A percentile compares a stretch with the other conserved stretches of the same genome.
Conservation (phyloP, 768 basidiomycete species). For the Grammothele lineata region DNA sequence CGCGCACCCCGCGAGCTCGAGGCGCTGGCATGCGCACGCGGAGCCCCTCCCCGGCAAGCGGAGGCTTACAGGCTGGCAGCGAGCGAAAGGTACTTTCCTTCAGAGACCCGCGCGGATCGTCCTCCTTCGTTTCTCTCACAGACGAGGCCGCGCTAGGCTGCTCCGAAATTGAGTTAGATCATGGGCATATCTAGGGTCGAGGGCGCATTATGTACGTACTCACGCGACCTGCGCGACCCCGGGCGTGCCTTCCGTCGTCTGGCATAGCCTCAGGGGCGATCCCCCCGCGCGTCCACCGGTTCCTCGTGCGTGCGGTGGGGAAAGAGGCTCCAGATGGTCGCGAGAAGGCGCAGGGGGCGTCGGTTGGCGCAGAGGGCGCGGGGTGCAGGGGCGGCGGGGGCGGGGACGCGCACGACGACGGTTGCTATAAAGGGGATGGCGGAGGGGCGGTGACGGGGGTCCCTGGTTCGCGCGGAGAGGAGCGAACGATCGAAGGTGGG, state of each 20-base stretch:
- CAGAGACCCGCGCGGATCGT: neutral
- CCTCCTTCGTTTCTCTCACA: neutral
- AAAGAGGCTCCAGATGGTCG: neutral
- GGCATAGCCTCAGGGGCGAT: too few species aligned
- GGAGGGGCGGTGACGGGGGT: constrained; percentile 18
- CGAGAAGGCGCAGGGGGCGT: constrained; percentile 1
- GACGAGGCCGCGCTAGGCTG: neutral
- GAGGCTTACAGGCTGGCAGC: too few species aligned
- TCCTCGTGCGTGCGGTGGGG: neutral
- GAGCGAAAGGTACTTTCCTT: too few species aligned
- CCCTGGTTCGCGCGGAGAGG: constrained; percentile 15
- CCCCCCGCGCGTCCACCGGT: neutral
- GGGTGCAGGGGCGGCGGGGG: neutral
- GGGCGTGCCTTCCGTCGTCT: neutral
- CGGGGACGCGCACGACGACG: constrained; percentile 10
- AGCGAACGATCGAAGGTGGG: constrained; percentile 19
- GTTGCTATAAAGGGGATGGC: constrained; percentile 9
- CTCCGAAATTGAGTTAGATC: constrained; percentile 13
- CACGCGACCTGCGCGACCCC: constrained; percentile 16
- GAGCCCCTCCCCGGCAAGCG: too few species aligned
- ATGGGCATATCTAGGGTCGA: constrained; percentile 15
- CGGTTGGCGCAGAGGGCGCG: neutral
- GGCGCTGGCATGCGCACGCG: too few species aligned
- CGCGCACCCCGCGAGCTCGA: too few species aligned
- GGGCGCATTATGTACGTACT: constrained; percentile 14